Evolutionary conservation across 768 basidiomycete genomes (phyloP), one percentile per base, ranked within the genome.

Genomic region (Psilocybe sp.): DNA sequence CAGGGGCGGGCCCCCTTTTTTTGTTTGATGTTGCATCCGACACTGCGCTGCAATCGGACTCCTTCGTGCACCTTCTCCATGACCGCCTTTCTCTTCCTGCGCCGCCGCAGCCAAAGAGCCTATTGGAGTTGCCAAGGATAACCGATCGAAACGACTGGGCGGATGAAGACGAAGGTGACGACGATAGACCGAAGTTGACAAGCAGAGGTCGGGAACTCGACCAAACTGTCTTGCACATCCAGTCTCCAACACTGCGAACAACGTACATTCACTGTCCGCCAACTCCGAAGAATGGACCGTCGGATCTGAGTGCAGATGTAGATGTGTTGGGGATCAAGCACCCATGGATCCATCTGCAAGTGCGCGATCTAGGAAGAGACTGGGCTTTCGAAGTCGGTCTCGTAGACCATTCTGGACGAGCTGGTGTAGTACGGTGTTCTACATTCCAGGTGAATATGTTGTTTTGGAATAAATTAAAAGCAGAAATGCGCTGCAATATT

Each of bases 341-440:
- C 59, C 72, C 81, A 6, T 90, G 88, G 86, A 62, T 92, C 47
- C 85, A 91, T 61, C 40, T 91, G 7, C 89, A 92, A 64, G 81
- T 86, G 40, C 81, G 87, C 42, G 77, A 84, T 60, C 50, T 91
- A 60, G 78, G 76, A 37, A 73, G 79, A 49, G 80, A 83, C 52
- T 90, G 86, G 85, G 77, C 83, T 13, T 81, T 91, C 54, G 88
- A 91, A 66, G 73, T 89, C 14, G 89, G 88, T 5, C 58, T 92
- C 23, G 79, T 83, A 47, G 89, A 92, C 69, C 76, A 75, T 47
- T 64, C 66, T 11, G 81, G 82, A 12, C 73, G 78, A 50, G 70
- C 70, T 54, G 89, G 89, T 2, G 64, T 79, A 44, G 62, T 89
- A 33, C 74, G 89, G 32, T 77, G 83, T 55, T 88, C 88, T 18